Conservation (phyloP, 2,329 filamentous ascomycete genomes). For the Dryadomyces quercus-mongolicae region DNA sequence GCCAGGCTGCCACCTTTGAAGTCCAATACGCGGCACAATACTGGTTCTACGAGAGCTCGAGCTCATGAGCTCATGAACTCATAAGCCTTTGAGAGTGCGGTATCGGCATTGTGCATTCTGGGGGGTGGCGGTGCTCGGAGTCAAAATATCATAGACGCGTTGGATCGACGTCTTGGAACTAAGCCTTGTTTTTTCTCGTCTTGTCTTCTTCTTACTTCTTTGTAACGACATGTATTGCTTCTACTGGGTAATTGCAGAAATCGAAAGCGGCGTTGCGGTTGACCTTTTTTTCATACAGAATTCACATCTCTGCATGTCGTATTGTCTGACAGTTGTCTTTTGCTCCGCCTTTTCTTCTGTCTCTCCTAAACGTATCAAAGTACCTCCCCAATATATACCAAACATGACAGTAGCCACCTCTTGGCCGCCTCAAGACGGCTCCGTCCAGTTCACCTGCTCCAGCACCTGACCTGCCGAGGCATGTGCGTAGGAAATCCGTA, state of each 20-base stretch:
- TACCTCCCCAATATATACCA: background rate
- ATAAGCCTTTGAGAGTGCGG: too few species aligned
- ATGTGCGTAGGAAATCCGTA: conserved; percentile 73
- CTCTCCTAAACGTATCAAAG: background rate
- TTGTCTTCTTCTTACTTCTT: background rate
- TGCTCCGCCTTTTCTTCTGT: too few species aligned
- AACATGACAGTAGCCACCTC: background rate
- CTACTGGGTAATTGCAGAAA: background rate
- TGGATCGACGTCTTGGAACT: too few species aligned
- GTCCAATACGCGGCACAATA: conserved; percentile 76
- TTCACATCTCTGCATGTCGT: too few species aligned
- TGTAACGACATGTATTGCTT: background rate
- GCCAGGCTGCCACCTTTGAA: conserved; percentile 49
- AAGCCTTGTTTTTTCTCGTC: background rate
- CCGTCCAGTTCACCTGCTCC: conserved; percentile 95
- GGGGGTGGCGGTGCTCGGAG: too few species aligned
- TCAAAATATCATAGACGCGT: too few species aligned
- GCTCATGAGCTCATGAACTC: background rate
- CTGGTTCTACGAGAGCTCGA: conserved; percentile 22
- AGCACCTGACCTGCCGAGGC: conserved; percentile 58
- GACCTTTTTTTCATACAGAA: background rate
- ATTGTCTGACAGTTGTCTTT: too few species aligned
- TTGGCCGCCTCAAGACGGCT: conserved; percentile 38
- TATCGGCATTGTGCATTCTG: too few species aligned
- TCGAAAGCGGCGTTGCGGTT: background rate